Conservation (phyloP, 2,329 filamentous ascomycete genomes). For the Chaetomiaceae sp. region DNA sequence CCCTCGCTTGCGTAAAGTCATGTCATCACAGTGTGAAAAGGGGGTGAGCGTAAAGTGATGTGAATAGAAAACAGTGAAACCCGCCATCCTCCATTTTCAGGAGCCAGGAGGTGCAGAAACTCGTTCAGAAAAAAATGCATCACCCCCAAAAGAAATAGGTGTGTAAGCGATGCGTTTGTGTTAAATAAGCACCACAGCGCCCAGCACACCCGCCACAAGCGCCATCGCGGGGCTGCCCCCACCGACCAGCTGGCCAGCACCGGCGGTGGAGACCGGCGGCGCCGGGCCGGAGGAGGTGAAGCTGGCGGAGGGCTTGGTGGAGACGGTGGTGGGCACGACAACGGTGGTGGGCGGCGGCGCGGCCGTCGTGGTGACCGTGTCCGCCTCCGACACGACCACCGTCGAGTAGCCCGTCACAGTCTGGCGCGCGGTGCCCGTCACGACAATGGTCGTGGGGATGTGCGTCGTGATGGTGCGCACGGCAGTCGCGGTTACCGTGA, state of each 20-base stretch:
- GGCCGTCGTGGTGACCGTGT: constrained; percentile 25
- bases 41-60: too few species aligned
- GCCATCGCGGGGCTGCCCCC: constrained; percentile 28
- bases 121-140: too few species aligned
- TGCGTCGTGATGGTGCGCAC: constrained; percentile 32
- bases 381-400: constrained; percentile 29
- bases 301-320: constrained; percentile 10
- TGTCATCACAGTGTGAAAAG: too few species aligned
- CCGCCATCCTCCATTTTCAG: too few species aligned
- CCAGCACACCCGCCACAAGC: constrained; percentile 34
- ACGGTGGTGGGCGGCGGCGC: constrained; percentile 26
- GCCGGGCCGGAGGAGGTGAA: too few species aligned
- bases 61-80: too few species aligned
- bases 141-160: too few species aligned
- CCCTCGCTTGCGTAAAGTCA: too few species aligned
- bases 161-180: too few species aligned
- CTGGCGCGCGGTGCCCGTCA: constrained; percentile 28
- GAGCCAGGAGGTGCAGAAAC: too few species aligned
- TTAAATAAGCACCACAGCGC: constrained; percentile 34
- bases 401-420: constrained; percentile 34
- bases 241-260: constrained; percentile 14
- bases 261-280: constrained; percentile 28
- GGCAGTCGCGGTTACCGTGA: constrained; percentile 35
- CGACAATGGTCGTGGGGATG: constrained; percentile 36
- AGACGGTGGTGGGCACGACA: constrained; percentile 9